Evolutionary conservation across 2,329 filamentous ascomycete species (phyloP).

Genomic region (Fusarium ambrosium): DNA sequence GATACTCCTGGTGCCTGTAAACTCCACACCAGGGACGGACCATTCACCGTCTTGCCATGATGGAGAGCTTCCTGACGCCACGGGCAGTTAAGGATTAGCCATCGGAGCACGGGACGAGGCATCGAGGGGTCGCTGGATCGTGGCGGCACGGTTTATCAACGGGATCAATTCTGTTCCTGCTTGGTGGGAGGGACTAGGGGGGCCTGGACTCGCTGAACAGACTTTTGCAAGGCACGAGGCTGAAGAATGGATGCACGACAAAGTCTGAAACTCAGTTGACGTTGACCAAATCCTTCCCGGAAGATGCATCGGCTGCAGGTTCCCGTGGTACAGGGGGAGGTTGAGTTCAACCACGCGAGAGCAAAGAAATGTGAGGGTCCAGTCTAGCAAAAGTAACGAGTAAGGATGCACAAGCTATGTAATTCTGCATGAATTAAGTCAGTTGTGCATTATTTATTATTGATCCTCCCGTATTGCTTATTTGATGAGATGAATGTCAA

Average conservation of each 20-base stretch:
- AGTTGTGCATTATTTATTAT: slow-evolving; percentile 12
- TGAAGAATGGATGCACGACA: slow-evolving; percentile 27
- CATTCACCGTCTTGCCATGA: slow-evolving; percentile 10
- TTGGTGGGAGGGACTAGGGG: slow-evolving; percentile 13
- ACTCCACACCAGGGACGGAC: slow-evolving; percentile 4
- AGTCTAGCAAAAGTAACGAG: neutral
- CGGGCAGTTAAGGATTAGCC: slow-evolving; percentile 1
- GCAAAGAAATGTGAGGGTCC: slow-evolving; percentile 4
- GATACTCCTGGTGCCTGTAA: slow-evolving; percentile 9
- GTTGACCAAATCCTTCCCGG: slow-evolving; percentile 3
- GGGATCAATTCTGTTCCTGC: slow-evolving; percentile 30
- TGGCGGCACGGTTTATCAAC: slow-evolving; percentile 33
- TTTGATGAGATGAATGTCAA: slow-evolving; percentile 6
- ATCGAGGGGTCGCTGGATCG: slow-evolving; percentile 14
- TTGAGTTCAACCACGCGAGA: slow-evolving; percentile 24
- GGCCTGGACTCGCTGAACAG: slow-evolving; percentile 35
- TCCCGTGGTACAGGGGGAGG: slow-evolving; percentile 27
- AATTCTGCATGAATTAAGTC: slow-evolving; percentile 32
- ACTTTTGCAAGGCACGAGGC: slow-evolving; percentile 26
- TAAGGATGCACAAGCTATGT: slow-evolving; percentile 1
- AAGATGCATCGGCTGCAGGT: slow-evolving; percentile 32
- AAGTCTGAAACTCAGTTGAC: slow-evolving; percentile 24
- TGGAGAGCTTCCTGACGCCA: neutral
- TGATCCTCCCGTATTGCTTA: slow-evolving; percentile 8
- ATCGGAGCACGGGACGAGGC: slow-evolving; percentile 8